Percentiles rank a stretch among this genome's conserved stretches.
Conservation (phyloP, 169 alveolate genomes). For the Plasmodium gallinaceum region DNA sequence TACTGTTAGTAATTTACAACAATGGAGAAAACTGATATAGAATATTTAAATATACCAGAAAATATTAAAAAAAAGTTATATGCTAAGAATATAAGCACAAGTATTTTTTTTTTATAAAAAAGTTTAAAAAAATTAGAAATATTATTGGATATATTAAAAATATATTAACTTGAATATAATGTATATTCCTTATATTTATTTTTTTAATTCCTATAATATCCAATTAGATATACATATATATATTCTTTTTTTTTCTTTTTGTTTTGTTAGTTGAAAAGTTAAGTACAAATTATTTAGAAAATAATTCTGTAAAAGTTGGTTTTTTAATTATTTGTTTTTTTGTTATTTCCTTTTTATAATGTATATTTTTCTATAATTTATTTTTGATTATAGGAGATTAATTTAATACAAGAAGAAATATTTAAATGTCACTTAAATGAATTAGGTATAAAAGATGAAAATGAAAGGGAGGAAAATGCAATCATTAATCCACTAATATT, state of each 20-base stretch:
- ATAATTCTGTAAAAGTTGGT: conserved; percentile 16
- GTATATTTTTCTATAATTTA: background rate
- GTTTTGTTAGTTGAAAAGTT: conserved; percentile 44
- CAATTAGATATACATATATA: too few species aligned
- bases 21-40: conserved; percentile 69
- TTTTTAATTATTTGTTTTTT: background rate
- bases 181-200: background rate
- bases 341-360: background rate
- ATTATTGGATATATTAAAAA: background rate
- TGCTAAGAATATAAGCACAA: conserved; percentile 32
- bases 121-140: background rate
- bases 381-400: conserved; percentile 24
- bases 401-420: conserved; percentile 17
- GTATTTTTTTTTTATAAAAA: background rate
- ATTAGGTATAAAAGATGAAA: conserved; percentile 15
- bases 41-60: conserved; percentile 40
- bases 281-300: conserved; percentile 55
- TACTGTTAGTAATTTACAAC: background rate
- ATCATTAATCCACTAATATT: background rate
- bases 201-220: too few species aligned
- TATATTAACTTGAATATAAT: background rate
- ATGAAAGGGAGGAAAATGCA: background rate
- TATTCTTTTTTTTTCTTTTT: background rate
- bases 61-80: conserved; percentile 39
- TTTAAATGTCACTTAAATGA: conserved; percentile 22